Evolutionary conservation across 768 basidiomycete genomes (phyloP).

Genomic region (Lyophyllum atratum): DNA sequence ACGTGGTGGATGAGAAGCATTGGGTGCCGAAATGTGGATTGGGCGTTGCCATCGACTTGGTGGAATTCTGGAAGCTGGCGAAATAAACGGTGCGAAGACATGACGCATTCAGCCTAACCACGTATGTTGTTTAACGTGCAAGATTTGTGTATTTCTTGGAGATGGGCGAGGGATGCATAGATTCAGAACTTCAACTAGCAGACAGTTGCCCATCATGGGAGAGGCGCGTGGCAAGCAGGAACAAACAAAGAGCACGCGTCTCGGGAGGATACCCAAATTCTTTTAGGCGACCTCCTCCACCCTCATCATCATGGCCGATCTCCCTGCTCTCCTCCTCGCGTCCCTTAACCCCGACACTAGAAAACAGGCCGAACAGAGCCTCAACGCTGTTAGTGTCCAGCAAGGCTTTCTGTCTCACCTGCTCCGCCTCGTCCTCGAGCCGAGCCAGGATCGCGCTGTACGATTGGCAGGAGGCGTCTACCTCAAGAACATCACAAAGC

Average conservation of each 20-base stretch:
- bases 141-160: too few species aligned
- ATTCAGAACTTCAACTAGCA: too few species aligned
- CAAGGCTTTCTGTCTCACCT: conserved; percentile 80
- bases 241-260: conserved; percentile 19
- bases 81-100: too few species aligned
- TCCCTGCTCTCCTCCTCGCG: conserved; percentile 69
- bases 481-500: conserved; percentile 89
- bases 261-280: neutral
- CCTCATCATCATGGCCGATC: conserved; percentile 54
- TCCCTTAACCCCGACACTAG: conserved; percentile 70
- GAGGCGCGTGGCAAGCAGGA: conserved; percentile 12
- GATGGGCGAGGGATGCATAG: too few species aligned
- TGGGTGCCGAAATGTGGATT: too few species aligned
- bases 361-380: conserved; percentile 80
- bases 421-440: conserved; percentile 74
- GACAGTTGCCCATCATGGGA: neutral
- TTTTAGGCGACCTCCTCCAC: neutral
- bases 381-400: conserved; percentile 67
- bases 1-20: too few species aligned
- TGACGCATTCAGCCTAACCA: too few species aligned
- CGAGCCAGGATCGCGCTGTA: conserved; percentile 65
- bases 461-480: conserved; percentile 87
- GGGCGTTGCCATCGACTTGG: too few species aligned
- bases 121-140: too few species aligned
- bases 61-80: too few species aligned